These are phyloP conservation scores for Sanghuangporus weigelae DNA, from an alignment of 1,284 basidiomycete genomes.

Conservation along the genomic window DNA sequence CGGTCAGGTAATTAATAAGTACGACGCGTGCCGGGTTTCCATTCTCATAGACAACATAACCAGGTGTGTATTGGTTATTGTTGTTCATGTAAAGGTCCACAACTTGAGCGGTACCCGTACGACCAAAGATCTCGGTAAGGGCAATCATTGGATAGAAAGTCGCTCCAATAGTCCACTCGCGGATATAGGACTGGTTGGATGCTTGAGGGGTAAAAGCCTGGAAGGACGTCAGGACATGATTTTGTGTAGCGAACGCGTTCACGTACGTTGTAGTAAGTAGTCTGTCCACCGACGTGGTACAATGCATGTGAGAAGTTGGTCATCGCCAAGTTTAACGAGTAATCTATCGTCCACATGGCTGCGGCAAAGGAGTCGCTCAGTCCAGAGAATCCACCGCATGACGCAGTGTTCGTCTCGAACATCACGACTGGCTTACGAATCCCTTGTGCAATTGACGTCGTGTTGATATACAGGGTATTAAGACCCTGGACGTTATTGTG, in stretches of 20 bases:
- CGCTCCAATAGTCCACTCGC: constrained; percentile 27
- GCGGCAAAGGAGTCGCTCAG: constrained; percentile 40
- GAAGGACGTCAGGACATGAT: neutral
- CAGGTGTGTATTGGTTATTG: constrained; percentile 21
- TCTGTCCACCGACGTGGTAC: constrained; percentile 24
- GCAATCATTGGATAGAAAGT: constrained; percentile 26
- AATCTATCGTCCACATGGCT: constrained; percentile 33
- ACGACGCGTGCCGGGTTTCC: constrained; percentile 23
- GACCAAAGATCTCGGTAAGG: constrained; percentile 26
- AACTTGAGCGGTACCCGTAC: constrained; percentile 22
- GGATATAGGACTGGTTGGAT: constrained; percentile 22
- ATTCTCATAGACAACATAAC: constrained; percentile 26
- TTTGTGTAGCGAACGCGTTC: neutral
- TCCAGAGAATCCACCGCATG: constrained; percentile 41
- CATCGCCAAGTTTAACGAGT: constrained; percentile 24
- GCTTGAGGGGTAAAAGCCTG: constrained; percentile 27
- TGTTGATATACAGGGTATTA: constrained; percentile 27
- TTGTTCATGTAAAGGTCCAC: constrained; percentile 22
- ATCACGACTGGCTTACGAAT: constrained; percentile 34
- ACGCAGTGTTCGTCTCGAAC: constrained; percentile 41
- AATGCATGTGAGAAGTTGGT: constrained; percentile 21
- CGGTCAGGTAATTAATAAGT: constrained; percentile 26
- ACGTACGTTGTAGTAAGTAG: constrained; percentile 23
- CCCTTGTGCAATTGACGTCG: constrained; percentile 18
- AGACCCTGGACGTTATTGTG: constrained; percentile 28